phyloP scores from a whole-genome alignment of 1,139 yeast species.

The Taiozyma sp. region DNA sequence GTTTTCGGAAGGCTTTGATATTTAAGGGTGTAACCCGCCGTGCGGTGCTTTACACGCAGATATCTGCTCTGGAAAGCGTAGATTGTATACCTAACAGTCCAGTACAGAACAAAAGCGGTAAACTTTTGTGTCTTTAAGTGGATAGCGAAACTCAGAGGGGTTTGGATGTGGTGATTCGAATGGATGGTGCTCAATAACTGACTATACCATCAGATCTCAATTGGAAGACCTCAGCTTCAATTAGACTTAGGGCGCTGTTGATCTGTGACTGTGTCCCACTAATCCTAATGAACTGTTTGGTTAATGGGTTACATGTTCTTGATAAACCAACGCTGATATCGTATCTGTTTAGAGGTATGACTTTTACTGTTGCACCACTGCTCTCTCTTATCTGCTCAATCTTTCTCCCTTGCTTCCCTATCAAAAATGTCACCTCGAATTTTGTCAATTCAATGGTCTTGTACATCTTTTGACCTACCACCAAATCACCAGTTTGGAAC shows the following conservation, averaged over 20 bases:
- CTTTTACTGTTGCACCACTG: slow-evolving; percentile 27
- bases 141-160: background rate
- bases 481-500: background rate
- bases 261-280: slow-evolving; percentile 25
- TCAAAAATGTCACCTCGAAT: slow-evolving; percentile 27
- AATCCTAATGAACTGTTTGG: slow-evolving; percentile 25
- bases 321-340: slow-evolving; percentile 7
- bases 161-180: background rate
- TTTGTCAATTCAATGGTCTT: slow-evolving; percentile 22
- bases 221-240: slow-evolving; percentile 22
- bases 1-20: slow-evolving; percentile 4
- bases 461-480: background rate
- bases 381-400: slow-evolving; percentile 24
- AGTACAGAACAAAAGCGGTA: background rate
- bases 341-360: slow-evolving; percentile 25
- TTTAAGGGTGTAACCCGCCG: slow-evolving; percentile 13
- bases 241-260: slow-evolving; percentile 21
- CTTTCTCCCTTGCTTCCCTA: slow-evolving; percentile 28
- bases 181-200: slow-evolving; percentile 15
- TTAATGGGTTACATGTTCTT: slow-evolving; percentile 7
- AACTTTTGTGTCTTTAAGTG: background rate
- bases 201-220: slow-evolving; percentile 13
- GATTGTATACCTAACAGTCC: slow-evolving; percentile 8
- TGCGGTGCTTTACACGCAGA: slow-evolving; percentile 8
- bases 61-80: slow-evolving; percentile 7